These are phyloP conservation scores for Pisolithus sp. DNA, from an alignment of 768 basidiomycete species.

Conservation along the genomic window DNA sequence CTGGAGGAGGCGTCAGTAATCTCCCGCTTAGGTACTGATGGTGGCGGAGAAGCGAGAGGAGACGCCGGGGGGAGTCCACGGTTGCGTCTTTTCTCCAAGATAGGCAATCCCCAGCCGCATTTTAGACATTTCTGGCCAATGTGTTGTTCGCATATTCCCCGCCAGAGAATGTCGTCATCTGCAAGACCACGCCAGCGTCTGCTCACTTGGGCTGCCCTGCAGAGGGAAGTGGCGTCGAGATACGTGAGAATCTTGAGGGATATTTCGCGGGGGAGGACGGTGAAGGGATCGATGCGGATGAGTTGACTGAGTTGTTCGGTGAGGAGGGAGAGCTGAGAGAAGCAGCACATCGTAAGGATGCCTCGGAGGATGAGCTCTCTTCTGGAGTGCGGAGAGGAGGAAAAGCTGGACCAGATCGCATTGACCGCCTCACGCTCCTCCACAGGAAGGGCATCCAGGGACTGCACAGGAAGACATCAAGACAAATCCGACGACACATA, in stretches of 20 bases:
- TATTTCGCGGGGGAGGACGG: slow-evolving; percentile 85
- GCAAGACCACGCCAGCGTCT: slow-evolving; percentile 81
- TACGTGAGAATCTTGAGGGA: slow-evolving; percentile 79
- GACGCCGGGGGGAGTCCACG: slow-evolving; percentile 36
- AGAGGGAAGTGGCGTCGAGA: slow-evolving; percentile 89
- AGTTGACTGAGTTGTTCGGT: slow-evolving; percentile 87
- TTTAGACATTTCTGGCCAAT: slow-evolving; percentile 95
- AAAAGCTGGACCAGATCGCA: slow-evolving; percentile 94
- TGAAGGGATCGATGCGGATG: slow-evolving; percentile 94
- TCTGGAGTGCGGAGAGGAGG: slow-evolving; percentile 84
- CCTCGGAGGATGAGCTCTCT: slow-evolving; percentile 94
- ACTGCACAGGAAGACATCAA: slow-evolving; percentile 41
- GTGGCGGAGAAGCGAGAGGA: slow-evolving; percentile 29
- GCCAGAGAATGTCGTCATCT: slow-evolving; percentile 94
- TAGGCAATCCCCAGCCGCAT: slow-evolving; percentile 95
- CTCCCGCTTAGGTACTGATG: slow-evolving; percentile 32
- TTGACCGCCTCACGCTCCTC: slow-evolving; percentile 85
- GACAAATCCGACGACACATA: background rate
- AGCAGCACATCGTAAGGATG: slow-evolving; percentile 98
- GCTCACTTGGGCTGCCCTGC: slow-evolving; percentile 88
- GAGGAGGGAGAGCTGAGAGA: slow-evolving; percentile 94
- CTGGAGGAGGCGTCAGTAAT: slow-evolving; percentile 18
- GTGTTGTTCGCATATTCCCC: slow-evolving; percentile 95
- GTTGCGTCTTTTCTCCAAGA: slow-evolving; percentile 68
- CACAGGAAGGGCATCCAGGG: slow-evolving; percentile 81